These are phyloP conservation scores for Elsinoe necatrix DNA, from an alignment of 2,329 filamentous ascomycete species.

Conservation along the genomic window DNA sequence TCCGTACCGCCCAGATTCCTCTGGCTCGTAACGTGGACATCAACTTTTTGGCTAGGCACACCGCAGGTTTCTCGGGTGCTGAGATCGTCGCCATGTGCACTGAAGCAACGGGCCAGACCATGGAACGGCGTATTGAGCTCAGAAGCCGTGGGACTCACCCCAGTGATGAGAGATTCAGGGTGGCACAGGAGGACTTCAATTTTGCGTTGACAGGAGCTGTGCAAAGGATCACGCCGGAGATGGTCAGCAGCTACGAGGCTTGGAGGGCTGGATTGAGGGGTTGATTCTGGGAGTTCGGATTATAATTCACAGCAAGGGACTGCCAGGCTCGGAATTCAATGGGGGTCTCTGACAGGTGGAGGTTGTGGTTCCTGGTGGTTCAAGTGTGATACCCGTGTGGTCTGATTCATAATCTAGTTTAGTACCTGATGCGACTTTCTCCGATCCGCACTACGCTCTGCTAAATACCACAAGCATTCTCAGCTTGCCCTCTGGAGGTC, in stretches of 20 bases:
- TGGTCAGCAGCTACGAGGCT: conserved; percentile 50
- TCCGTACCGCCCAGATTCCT: conserved; percentile 55
- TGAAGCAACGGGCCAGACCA: conserved; percentile 30
- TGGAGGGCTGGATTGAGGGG: conserved; percentile 17
- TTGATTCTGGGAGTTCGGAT: background rate
- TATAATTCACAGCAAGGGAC: too few relatives aligned
- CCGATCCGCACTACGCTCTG: background rate
- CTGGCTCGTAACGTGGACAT: conserved; percentile 59
- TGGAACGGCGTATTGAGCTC: conserved; percentile 22
- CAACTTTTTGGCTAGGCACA: conserved; percentile 51
- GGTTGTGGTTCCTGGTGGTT: background rate
- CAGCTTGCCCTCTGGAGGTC: too few relatives aligned
- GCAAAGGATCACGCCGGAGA: conserved; percentile 51
- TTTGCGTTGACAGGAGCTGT: conserved; percentile 37
- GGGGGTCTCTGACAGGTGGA: background rate
- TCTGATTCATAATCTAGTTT: background rate
- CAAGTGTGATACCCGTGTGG: background rate
- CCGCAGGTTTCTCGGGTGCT: conserved; percentile 76
- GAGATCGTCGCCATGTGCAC: conserved; percentile 59
- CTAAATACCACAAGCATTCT: background rate
- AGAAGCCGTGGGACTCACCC: conserved; percentile 32
- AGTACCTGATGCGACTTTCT: background rate
- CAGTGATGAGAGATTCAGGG: conserved; percentile 30
- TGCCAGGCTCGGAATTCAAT: background rate
- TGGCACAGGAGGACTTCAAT: conserved; percentile 36